These are phyloP conservation scores for Kewa caespitosa DNA, from an alignment of 179 eudicot species.

Conservation along the genomic window DNA sequence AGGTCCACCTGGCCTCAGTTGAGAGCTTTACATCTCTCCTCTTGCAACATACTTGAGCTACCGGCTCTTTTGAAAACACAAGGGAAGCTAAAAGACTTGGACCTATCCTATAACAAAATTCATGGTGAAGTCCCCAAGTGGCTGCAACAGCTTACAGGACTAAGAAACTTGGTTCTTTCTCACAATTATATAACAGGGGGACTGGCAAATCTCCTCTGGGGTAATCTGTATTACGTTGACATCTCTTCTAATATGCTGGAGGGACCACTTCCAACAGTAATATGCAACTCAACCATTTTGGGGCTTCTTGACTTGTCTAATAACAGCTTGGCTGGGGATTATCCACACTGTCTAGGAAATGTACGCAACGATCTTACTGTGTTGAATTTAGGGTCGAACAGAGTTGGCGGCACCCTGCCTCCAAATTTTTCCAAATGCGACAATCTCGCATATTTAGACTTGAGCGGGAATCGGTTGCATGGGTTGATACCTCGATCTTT, in stretches of 20 bases:
- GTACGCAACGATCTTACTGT: neutral
- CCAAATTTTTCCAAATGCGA: neutral
- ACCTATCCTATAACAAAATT: conserved; percentile 16
- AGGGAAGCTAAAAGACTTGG: too few species aligned
- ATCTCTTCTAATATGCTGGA: conserved; percentile 16
- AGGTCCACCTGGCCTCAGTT: too few species aligned
- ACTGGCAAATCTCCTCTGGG: neutral
- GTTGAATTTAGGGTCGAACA: conserved; percentile 9
- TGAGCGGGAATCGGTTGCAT: conserved; percentile 9
- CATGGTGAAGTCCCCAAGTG: neutral
- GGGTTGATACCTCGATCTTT: conserved; percentile 4
- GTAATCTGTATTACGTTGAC: neutral
- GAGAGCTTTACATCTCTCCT: too few species aligned
- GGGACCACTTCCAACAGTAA: conserved; percentile 19
- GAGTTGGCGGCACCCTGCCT: neutral
- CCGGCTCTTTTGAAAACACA: too few species aligned
- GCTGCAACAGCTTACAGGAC: neutral
- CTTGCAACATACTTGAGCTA: too few species aligned
- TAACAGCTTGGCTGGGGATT: conserved; percentile 13
- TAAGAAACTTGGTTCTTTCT: conserved; percentile 24
- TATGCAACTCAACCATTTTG: neutral
- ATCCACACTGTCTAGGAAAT: conserved; percentile 9
- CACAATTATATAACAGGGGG: conserved; percentile 21
- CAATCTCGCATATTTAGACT: neutral
- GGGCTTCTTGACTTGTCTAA: conserved; percentile 18